These are phyloP conservation scores for Candolleomyces efflorescens DNA, from an alignment of 768 basidiomycete species.

Conservation along the genomic window DNA sequence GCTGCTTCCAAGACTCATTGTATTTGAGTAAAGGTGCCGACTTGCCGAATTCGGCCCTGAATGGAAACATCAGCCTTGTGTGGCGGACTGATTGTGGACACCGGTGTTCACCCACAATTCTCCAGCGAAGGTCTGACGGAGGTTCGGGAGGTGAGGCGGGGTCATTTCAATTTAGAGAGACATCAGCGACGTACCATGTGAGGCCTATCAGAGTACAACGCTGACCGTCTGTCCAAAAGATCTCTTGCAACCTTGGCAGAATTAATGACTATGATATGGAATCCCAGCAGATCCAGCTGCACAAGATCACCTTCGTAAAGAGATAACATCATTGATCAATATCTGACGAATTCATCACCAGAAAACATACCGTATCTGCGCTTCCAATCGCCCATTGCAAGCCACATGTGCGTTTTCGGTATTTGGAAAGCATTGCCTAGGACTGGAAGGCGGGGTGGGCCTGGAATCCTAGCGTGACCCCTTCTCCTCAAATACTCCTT, in stretches of 20 bases:
- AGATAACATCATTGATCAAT: no score
- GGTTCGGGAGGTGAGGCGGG: not conserved
- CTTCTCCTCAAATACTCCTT: not conserved
- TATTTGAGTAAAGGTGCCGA: not conserved
- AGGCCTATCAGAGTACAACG: slow-evolving; percentile 5
- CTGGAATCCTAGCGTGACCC: slow-evolving; percentile 6
- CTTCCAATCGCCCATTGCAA: slow-evolving; percentile 3
- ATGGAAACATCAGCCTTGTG: no score
- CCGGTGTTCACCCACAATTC: not conserved
- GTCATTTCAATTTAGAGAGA: not conserved
- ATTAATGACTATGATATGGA: slow-evolving; percentile 11
- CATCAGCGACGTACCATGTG: slow-evolving; percentile 2
- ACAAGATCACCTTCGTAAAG: slow-evolving; percentile 3
- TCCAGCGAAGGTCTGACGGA: not conserved
- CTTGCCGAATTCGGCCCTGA: not conserved
- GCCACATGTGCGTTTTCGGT: slow-evolving; percentile 1
- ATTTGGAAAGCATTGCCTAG: slow-evolving; percentile 12
- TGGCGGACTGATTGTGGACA: no score
- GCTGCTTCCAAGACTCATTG: not conserved
- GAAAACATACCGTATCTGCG: slow-evolving; percentile 9
- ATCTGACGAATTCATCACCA: no score
- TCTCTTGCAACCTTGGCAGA: slow-evolving; percentile 8
- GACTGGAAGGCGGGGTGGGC: slow-evolving; percentile 8
- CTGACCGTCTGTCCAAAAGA: slow-evolving; percentile 9
- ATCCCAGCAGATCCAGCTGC: slow-evolving; percentile 10